Percentiles rank a stretch among this genome's conserved stretches.
phyloP scores from a whole-genome alignment of 306 rosid genomes.

The Canavalia ensiformis region DNA sequence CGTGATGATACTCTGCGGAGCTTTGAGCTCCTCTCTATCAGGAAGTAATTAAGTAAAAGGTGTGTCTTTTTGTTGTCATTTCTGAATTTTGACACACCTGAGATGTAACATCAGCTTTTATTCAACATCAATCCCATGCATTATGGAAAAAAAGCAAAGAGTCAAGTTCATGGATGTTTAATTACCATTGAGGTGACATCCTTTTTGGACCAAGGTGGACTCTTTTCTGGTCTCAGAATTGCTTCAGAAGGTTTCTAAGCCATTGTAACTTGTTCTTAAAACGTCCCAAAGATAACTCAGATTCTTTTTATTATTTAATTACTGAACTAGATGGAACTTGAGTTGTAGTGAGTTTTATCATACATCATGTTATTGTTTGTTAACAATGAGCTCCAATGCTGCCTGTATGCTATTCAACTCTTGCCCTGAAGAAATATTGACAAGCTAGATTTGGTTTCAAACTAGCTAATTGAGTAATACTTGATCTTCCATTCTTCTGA shows the following conservation, averaged over 20 bases:
- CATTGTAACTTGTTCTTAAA: slow-evolving; percentile 56
- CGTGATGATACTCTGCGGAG: slow-evolving; percentile 87
- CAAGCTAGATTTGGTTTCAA: slow-evolving; percentile 23
- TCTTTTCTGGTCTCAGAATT: slow-evolving; percentile 36
- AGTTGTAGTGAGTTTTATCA: slow-evolving; percentile 52
- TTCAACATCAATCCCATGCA: slow-evolving; percentile 46
- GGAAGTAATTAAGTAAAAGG: slow-evolving; percentile 70
- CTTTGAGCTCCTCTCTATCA: slow-evolving; percentile 88
- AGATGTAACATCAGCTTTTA: slow-evolving; percentile 38
- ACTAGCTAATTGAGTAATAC: slow-evolving; percentile 4
- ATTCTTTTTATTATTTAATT: slow-evolving; percentile 44
- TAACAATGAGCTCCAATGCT: slow-evolving; percentile 44
- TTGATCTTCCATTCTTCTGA: too few relatives aligned
- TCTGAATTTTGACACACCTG: slow-evolving; percentile 44
- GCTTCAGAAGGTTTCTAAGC: slow-evolving; percentile 50
- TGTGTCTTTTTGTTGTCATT: slow-evolving; percentile 27
- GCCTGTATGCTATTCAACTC: slow-evolving; percentile 29
- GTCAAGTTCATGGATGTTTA: slow-evolving; percentile 53
- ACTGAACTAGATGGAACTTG: slow-evolving; percentile 40
- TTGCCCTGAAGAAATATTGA: slow-evolving; percentile 10
- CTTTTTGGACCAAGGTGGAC: slow-evolving; percentile 53
- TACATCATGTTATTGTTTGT: slow-evolving; percentile 37
- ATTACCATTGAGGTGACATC: background rate
- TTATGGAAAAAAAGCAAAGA: slow-evolving; percentile 32
- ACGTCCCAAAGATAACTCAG: slow-evolving; percentile 43